These are phyloP conservation scores for Starmerella scarabaei DNA, from an alignment of 805 yeast genomes.

Conservation along the genomic window DNA sequence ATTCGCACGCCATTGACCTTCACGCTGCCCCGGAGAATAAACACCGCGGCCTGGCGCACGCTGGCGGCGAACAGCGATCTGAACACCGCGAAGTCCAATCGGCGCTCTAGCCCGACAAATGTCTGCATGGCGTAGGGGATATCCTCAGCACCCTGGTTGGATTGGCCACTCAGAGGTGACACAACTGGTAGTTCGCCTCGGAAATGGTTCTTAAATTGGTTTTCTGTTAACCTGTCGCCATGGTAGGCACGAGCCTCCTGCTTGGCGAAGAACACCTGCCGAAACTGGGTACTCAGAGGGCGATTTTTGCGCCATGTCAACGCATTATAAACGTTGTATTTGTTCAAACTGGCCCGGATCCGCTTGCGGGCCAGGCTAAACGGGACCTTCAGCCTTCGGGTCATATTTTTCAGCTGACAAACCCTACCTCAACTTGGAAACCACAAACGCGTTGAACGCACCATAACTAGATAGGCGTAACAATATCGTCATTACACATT, in stretches of 20 bases:
- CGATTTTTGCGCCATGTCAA: slow-evolving; percentile 47
- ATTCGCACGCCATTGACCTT: slow-evolving; percentile 72
- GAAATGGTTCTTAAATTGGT: slow-evolving; percentile 63
- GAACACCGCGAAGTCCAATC: slow-evolving; percentile 81
- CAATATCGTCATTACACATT: no score
- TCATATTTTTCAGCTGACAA: slow-evolving; percentile 20
- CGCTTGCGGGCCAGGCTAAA: slow-evolving; percentile 28
- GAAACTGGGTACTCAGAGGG: slow-evolving; percentile 48
- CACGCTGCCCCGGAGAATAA: slow-evolving; percentile 68
- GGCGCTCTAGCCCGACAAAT: slow-evolving; percentile 71
- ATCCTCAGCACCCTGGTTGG: slow-evolving; percentile 31
- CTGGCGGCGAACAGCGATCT: slow-evolving; percentile 89
- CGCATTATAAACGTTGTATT: slow-evolving; percentile 79
- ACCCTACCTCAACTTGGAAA: neutral
- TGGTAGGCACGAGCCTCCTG: slow-evolving; percentile 89
- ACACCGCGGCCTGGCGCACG: slow-evolving; percentile 85
- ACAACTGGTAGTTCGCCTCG: slow-evolving; percentile 62
- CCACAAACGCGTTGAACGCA: neutral
- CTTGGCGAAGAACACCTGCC: slow-evolving; percentile 85
- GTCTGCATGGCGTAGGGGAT: slow-evolving; percentile 86
- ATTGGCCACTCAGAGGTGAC: slow-evolving; percentile 50
- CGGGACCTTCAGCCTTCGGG: slow-evolving; percentile 24
- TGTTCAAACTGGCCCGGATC: slow-evolving; percentile 81
- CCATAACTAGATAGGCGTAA: no score
- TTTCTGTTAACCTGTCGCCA: slow-evolving; percentile 84